These are phyloP conservation scores for Penicillium sp. DNA, from an alignment of 2,329 filamentous ascomycete species.

Conservation along the genomic window DNA sequence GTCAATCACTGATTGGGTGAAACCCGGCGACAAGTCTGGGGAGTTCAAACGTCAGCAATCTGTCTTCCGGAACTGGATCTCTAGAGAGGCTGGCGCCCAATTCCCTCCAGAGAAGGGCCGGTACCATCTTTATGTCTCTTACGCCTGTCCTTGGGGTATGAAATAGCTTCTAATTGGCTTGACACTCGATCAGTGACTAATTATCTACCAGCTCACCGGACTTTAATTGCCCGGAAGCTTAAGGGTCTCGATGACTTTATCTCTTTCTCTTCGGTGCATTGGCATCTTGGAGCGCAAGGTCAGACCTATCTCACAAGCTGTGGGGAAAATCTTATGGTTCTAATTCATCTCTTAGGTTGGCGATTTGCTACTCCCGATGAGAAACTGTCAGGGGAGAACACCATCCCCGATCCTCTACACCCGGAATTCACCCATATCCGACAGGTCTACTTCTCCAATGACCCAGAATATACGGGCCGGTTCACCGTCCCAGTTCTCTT, in stretches of 20 bases:
- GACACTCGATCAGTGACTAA: conserved; percentile 17
- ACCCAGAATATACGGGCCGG: conserved; percentile 70
- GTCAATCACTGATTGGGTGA: conserved; percentile 81
- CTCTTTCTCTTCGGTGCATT: conserved; percentile 79
- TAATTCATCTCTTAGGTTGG: conserved; percentile 61
- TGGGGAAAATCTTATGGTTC: not conserved
- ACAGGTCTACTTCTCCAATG: conserved; percentile 74
- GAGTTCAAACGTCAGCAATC: conserved; percentile 91
- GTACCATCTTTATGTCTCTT: conserved; percentile 94
- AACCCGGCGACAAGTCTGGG: conserved; percentile 72
- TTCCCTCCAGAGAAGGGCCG: conserved; percentile 84
- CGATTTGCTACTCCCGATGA: conserved; percentile 71
- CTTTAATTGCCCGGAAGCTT: conserved; percentile 81
- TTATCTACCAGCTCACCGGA: conserved; percentile 65
- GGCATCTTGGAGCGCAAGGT: conserved; percentile 75
- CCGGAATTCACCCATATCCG: conserved; percentile 70
- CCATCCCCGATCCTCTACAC: conserved; percentile 57
- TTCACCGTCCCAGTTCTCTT: conserved; percentile 86
- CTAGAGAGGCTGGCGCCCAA: conserved; percentile 66
- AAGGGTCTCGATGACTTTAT: conserved; percentile 91
- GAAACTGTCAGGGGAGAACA: conserved; percentile 56
- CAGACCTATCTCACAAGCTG: conserved; percentile 24
- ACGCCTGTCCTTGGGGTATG: conserved; percentile 84
- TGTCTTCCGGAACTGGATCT: conserved; percentile 78
- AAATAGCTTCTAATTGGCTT: not conserved